phyloP scores from a whole-genome alignment of 768 basidiomycete genomes.

The Leccinum barrowsii region DNA sequence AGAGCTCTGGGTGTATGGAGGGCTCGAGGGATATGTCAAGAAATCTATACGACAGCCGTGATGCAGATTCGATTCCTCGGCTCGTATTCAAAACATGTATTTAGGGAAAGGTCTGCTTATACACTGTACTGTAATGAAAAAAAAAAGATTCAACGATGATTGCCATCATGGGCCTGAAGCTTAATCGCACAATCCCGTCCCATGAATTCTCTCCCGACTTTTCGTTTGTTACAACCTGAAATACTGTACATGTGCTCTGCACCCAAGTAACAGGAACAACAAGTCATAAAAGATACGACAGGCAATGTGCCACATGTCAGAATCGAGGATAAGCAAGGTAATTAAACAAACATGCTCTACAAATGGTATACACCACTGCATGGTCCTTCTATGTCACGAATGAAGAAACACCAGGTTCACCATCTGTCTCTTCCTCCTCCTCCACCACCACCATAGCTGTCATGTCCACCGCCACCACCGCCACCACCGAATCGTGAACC shows the following conservation, averaged over 20 bases:
- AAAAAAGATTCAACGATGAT: too few relatives aligned
- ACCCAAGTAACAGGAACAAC: background rate
- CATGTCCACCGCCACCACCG: constrained; percentile 24
- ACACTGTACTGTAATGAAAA: too few relatives aligned
- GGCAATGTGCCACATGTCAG: background rate
- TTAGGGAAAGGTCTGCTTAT: background rate
- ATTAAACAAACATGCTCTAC: constrained; percentile 12
- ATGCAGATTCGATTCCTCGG: background rate
- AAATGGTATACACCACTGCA: constrained; percentile 24
- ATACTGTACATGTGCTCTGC: too few relatives aligned
- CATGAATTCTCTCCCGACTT: too few relatives aligned
- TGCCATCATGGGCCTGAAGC: too few relatives aligned
- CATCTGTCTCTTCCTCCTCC: constrained; percentile 22
- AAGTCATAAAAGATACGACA: background rate
- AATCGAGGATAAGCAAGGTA: background rate
- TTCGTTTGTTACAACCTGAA: too few relatives aligned
- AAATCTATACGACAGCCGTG: constrained; percentile 50
- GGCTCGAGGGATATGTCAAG: constrained; percentile 87
- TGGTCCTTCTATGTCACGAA: constrained; percentile 19
- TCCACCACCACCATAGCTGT: constrained; percentile 15
- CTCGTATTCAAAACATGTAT: background rate
- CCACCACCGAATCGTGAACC: constrained; percentile 24
- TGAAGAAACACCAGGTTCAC: constrained; percentile 13
- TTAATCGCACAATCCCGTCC: too few relatives aligned
- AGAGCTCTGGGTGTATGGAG: constrained; percentile 95